Evolutionary conservation across 192 early-diverging fungal species (phyloP).

Genomic region (Chytriomyces confervae): DNA sequence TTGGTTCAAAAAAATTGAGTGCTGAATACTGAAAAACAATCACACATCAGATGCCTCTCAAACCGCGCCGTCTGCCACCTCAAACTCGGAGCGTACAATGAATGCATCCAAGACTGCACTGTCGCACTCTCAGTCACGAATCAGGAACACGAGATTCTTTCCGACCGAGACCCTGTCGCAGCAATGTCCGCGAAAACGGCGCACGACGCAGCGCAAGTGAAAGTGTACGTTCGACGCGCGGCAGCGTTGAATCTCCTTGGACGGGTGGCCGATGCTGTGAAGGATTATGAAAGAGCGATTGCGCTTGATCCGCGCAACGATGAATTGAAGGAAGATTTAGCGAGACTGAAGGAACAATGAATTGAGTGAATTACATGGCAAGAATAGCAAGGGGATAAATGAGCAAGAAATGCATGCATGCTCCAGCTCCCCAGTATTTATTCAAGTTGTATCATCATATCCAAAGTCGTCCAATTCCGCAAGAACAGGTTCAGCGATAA

Average conservation of each 20-base stretch:
- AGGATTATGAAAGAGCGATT: slow-evolving; percentile 64
- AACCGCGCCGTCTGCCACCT: slow-evolving; percentile 73
- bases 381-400: too few relatives aligned
- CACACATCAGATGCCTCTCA: slow-evolving; percentile 51
- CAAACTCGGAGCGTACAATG: slow-evolving; percentile 59
- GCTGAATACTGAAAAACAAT: not conserved
- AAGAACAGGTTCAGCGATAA: too few relatives aligned
- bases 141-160: slow-evolving; percentile 36
- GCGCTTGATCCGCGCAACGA: slow-evolving; percentile 65
- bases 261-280: slow-evolving; percentile 61
- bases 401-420: too few relatives aligned
- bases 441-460: too few relatives aligned
- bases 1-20: not conserved
- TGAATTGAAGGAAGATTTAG: slow-evolving; percentile 36
- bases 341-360: not conserved
- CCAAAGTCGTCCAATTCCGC: too few relatives aligned
- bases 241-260: slow-evolving; percentile 66
- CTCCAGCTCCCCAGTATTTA: too few relatives aligned
- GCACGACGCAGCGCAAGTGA: slow-evolving; percentile 50
- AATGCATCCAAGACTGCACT: slow-evolving; percentile 70
- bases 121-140: slow-evolving; percentile 58
- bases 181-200: slow-evolving; percentile 54
- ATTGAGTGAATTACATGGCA: too few relatives aligned
- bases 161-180: slow-evolving; percentile 23
- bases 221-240: slow-evolving; percentile 72